Evolutionary conservation across 257 asterid genomes (phyloP).

Genomic region (Fraxinus cuspidata): DNA sequence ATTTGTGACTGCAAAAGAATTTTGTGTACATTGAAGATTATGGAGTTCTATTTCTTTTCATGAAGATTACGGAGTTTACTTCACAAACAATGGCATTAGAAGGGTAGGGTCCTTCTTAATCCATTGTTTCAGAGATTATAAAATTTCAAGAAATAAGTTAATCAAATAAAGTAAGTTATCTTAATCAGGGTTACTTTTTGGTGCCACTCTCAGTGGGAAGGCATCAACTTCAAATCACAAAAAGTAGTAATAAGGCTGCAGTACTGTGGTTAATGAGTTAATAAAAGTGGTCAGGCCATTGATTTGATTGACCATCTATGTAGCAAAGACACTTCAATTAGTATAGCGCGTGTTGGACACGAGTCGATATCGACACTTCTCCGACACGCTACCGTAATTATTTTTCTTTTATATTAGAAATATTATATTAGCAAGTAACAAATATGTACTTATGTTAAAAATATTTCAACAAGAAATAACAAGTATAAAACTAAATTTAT

Average conservation of each 20-base stretch:
- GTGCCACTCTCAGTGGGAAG: slow-evolving; percentile 58
- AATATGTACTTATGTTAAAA: no score
- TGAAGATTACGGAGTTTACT: neutral
- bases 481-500: no score
- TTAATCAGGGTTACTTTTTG: neutral
- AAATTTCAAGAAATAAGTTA: neutral
- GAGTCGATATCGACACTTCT: no score
- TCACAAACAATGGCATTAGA: no score
- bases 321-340: no score
- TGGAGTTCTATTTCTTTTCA: neutral
- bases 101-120: neutral
- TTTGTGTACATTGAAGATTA: neutral
- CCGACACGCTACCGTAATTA: no score
- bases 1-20: no score
- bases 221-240: slow-evolving; percentile 32
- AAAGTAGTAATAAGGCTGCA: neutral
- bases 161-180: neutral
- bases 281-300: slow-evolving; percentile 12
- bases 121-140: neutral
- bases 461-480: no score
- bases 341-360: no score
- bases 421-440: no score
- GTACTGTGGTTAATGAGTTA: neutral
- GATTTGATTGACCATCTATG: slow-evolving; percentile 29
- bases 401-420: no score